Evolutionary conservation across 352 stramenopile genomes (phyloP), one percentile per base, ranked within the genome.

Genomic region (Phytophthora pseudosyringae): DNA sequence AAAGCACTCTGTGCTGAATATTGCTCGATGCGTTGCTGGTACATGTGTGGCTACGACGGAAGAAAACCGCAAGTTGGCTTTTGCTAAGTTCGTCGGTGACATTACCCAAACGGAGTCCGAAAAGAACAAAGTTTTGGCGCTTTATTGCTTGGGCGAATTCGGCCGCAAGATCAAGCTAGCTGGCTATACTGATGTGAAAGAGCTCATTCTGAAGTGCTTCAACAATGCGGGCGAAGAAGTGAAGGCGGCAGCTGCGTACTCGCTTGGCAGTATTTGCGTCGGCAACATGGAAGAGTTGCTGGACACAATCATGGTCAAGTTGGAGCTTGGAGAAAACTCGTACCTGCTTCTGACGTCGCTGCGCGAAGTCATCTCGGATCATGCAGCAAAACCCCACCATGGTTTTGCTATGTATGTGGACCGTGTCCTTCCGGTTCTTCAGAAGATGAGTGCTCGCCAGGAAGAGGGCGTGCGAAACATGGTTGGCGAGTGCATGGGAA

Each of bases 391-490:
- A 44, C 78, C 94, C 8, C 75, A 93, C 33, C 75, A 95, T 43
- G 87, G 81, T 16, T 87, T 93, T 31, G 78, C 81, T 9, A 68
- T 84, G 28, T 93, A 95, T 48, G 75, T 97, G 28, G 78, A 90
- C 28, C 81, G 80, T 58, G 93, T 99, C 40, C 69, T 99, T 21
- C 93, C 92, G n/a, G 92, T 98, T 51, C 78, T 99, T 13, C 83
- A 97, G 49, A 90, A 86, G 18, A 90, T 99, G 67, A 98, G 89
- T 58, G 78, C 91, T 28, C 92, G 89, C 59, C 77, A 97, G 26
- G 96, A 99, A 76, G 97, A 99, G 80, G 93, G 95, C 16, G 92
- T 99, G 43, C 88, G 97, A 35, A 98, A 98, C 51, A 99, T 99
- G 91, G 97, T 99, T 18, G 96, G 97, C 5, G 97, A 99, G 76